Evolutionary conservation across 2,329 filamentous ascomycete species (phyloP), one percentile per base, ranked within the genome.

Genomic region (Pyricularia sp.): DNA sequence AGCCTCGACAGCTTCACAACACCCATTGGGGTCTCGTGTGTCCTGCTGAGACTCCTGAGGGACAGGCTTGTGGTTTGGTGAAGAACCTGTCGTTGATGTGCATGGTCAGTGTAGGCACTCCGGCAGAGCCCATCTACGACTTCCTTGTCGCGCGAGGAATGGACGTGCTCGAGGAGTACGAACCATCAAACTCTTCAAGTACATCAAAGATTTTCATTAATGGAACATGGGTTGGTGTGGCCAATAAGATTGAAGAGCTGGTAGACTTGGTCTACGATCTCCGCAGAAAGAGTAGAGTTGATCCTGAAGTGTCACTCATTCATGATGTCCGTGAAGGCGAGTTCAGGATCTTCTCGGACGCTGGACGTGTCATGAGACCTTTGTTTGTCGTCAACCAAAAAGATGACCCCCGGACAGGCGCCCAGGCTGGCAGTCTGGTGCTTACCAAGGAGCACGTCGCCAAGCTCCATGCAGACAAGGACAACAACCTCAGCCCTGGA

Each of bases 71-170:
- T 82, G 95, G 95, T 81, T 84, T 99, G 72, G 95, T 99, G 79
- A 99, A 99, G 85, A 99, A 99, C 76, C 77, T 99, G 77, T 94
- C 95, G 6, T 85, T 99, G 68, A 98, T 99, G 94, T 98, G 95
- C 77, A 97, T 97, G 75, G 94, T 99, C 76, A 97, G 93, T 75
- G 94, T 98, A 66, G 94, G 94, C 75, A 96, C 93, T 33, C 93
- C 94, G 20, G 92, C 92, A 23, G 91, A 94, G 69, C 94, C 94
- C 1, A 91, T 98, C 74, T 88, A 94, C 58, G 92, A 97, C 74
- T 99, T 97, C 82, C 95, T 99, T 92, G 92, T 94, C 73, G 91
- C 94, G 73, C 86, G 94, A 72, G 94, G 94, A 75, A 97, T 99
- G 93, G 94, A 98, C 76, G 88, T 97, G 2, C 85, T 99, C 0